Evolutionary conservation across 768 basidiomycete species (phyloP).

Genomic region (Tylopilus balloui): DNA sequence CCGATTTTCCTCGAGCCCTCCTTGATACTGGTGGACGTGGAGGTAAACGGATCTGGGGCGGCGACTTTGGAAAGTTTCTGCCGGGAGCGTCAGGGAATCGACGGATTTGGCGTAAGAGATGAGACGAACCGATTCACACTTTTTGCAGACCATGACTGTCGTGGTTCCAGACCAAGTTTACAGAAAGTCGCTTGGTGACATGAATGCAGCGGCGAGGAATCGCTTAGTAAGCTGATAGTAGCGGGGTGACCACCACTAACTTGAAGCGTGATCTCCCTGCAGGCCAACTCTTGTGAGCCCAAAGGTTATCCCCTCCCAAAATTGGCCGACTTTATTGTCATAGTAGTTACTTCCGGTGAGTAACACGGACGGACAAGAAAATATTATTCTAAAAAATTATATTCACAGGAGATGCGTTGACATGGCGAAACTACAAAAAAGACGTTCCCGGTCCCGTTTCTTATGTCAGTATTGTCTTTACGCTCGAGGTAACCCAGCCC

Average conservation of each 20-base stretch:
- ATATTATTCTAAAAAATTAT: constrained; percentile 4
- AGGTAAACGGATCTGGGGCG: constrained; percentile 81
- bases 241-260: too few species aligned
- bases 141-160: constrained; percentile 74
- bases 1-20: constrained; percentile 77
- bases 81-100: not conserved
- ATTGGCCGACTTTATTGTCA: constrained; percentile 30
- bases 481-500: constrained; percentile 21
- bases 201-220: not conserved
- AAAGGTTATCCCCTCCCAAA: constrained; percentile 18
- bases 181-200: constrained; percentile 3
- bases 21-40: constrained; percentile 70
- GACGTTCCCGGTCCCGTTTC: constrained; percentile 25
- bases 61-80: constrained; percentile 91
- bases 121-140: constrained; percentile 66
- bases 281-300: constrained; percentile 3
- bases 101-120: constrained; percentile 12
- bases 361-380: constrained; percentile 12
- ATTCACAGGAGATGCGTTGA: constrained; percentile 31
- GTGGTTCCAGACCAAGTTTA: constrained; percentile 1
- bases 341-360: constrained; percentile 18
- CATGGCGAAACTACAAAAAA: constrained; percentile 34
- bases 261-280: too few species aligned
- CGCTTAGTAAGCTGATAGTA: constrained; percentile 18
- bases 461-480: constrained; percentile 27